Evolutionary conservation across 208 protist genomes (phyloP).

Genomic region (Naegleria fowleri): DNA sequence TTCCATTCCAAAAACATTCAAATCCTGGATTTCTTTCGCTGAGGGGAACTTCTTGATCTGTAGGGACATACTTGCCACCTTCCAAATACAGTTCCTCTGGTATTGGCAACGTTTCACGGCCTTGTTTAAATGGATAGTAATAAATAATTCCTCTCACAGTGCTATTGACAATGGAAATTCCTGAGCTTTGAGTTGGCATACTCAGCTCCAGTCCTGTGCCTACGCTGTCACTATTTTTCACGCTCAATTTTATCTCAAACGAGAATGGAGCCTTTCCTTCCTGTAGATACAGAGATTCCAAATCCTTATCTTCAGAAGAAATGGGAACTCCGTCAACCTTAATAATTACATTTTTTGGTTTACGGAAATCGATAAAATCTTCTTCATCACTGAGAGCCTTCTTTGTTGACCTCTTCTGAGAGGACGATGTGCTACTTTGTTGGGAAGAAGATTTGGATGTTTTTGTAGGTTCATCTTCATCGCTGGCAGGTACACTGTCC

Average conservation of each 20-base stretch:
- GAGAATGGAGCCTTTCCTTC: constrained; percentile 20
- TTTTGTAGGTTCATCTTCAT: background rate
- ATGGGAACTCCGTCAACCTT: constrained; percentile 27
- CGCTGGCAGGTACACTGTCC: background rate
- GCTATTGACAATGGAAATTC: background rate
- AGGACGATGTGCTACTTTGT: background rate
- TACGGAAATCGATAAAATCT: background rate
- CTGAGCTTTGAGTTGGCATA: background rate
- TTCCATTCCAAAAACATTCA: constrained; percentile 40
- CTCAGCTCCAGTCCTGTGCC: background rate
- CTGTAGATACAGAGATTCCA: constrained; percentile 27
- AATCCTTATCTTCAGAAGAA: constrained; percentile 17
- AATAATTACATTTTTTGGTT: background rate
- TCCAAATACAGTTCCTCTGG: constrained; percentile 31
- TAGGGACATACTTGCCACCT: background rate
- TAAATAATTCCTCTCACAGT: constrained; percentile 35
- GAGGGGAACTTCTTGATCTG: constrained; percentile 22
- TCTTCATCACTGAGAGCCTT: background rate
- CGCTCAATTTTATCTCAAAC: constrained; percentile 31
- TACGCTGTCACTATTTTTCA: background rate
- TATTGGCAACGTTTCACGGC: constrained; percentile 36
- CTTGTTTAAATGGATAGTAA: constrained; percentile 34
- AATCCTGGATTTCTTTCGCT: constrained; percentile 37
- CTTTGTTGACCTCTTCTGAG: background rate
- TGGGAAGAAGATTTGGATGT: too few species aligned